Percentiles rank a stretch among this genome's conserved stretches.
These are phyloP conservation scores for Crassisporium funariophilum DNA, from an alignment of 768 basidiomycete genomes.

Conservation along the genomic window DNA sequence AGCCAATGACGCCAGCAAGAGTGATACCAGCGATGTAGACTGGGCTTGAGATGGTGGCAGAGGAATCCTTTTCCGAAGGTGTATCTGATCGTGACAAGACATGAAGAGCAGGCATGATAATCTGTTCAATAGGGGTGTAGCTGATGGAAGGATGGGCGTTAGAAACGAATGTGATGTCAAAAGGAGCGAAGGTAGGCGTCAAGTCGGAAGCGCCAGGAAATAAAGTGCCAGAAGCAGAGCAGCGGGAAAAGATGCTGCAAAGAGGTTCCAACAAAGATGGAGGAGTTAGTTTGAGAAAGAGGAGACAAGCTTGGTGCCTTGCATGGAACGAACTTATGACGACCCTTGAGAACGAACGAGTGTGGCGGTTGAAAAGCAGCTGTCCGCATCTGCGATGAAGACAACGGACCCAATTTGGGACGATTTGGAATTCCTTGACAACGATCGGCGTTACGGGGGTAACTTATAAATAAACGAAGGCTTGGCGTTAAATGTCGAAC, in stretches of 20 bases:
- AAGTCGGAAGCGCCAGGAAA: conserved; percentile 11
- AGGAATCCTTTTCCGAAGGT: conserved; percentile 9
- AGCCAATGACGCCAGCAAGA: conserved; percentile 42
- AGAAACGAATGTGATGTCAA: conserved; percentile 12
- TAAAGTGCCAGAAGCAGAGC: not conserved
- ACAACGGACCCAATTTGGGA: too few species aligned
- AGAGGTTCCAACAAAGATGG: conserved; percentile 12
- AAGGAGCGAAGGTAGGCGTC: conserved; percentile 15
- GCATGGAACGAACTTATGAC: too few species aligned
- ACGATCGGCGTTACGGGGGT: too few species aligned
- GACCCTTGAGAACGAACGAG: too few species aligned
- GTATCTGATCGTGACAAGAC: conserved; percentile 15
- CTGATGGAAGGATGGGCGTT: conserved; percentile 1
- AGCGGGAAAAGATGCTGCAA: conserved; percentile 1
- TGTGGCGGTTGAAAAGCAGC: too few species aligned
- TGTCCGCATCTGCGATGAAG: too few species aligned
- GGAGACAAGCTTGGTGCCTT: too few species aligned
- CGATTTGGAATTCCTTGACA: too few species aligned
- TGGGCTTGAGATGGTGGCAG: conserved; percentile 24
- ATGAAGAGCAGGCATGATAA: conserved; percentile 23
- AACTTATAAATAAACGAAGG: too few species aligned
- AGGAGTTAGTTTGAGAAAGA: conserved; percentile 1
- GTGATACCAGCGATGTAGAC: conserved; percentile 54
- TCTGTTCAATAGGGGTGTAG: not conserved
- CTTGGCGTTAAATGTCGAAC: too few species aligned